Evolutionary conservation across 2,329 filamentous ascomycete genomes (phyloP).

Genomic region (Exophiala spinifera): DNA sequence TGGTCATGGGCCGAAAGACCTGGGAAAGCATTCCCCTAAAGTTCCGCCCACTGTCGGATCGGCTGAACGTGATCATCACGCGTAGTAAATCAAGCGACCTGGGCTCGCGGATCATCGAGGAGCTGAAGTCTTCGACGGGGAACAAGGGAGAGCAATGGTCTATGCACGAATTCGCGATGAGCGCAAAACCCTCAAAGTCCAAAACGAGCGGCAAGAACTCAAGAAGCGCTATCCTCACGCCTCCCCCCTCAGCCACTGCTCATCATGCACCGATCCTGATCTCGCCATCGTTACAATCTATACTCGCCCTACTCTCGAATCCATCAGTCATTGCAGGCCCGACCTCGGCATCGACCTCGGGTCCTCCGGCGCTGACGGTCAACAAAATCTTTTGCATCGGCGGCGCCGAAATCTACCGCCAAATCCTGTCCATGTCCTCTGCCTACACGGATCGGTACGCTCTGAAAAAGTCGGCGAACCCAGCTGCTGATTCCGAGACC

Average conservation of each 20-base stretch:
- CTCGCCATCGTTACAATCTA: slow-evolving; percentile 15
- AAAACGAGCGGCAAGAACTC: not conserved
- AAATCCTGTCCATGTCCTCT: slow-evolving; percentile 53
- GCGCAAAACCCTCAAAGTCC: not conserved
- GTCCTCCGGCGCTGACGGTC: slow-evolving; percentile 31
- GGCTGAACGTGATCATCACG: slow-evolving; percentile 80
- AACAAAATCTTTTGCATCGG: slow-evolving; percentile 81
- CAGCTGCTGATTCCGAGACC: not conserved
- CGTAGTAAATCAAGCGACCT: slow-evolving; percentile 36
- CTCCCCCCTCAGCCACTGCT: slow-evolving; percentile 8
- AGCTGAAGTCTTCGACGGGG: slow-evolving; percentile 35
- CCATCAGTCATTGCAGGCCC: not conserved
- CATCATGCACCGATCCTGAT: slow-evolving; percentile 17
- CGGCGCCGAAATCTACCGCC: slow-evolving; percentile 78
- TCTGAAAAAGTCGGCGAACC: not conserved
- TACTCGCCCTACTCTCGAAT: slow-evolving; percentile 16
- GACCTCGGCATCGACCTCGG: slow-evolving; percentile 26
- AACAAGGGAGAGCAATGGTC: slow-evolving; percentile 10
- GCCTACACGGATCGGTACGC: not conserved
- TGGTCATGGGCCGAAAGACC: slow-evolving; percentile 97
- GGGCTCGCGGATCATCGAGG: slow-evolving; percentile 33
- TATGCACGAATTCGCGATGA: not conserved
- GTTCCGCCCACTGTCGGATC: slow-evolving; percentile 74
- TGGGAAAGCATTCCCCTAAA: slow-evolving; percentile 82
- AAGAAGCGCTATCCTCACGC: slow-evolving; percentile 11